A percentile compares a stretch with the other conserved stretches of the same genome.
Conservation (phyloP, 192 early-diverging fungal species). For the Obelidium mucronatum region DNA sequence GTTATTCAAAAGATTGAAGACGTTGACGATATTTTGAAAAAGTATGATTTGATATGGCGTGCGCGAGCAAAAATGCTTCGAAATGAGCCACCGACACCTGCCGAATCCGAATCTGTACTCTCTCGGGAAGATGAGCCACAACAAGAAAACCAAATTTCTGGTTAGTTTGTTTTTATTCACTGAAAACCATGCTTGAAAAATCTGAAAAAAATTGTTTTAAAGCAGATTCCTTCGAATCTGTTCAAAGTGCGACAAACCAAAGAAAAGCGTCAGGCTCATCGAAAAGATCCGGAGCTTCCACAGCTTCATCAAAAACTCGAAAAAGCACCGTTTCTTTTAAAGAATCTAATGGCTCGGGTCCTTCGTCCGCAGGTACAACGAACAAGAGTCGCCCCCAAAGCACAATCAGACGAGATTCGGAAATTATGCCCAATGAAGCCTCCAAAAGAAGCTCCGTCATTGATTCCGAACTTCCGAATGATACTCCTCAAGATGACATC, state of each 20-base stretch:
- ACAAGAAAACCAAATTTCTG: too few relatives aligned
- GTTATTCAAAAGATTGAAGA: slow-evolving; percentile 38
- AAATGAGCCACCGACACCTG: slow-evolving; percentile 12
- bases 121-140: too few relatives aligned
- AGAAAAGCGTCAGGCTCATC: not conserved
- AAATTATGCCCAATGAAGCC: too few relatives aligned
- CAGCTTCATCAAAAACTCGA: not conserved
- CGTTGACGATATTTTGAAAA: slow-evolving; percentile 45
- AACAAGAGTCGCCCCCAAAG: not conserved
- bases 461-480: too few relatives aligned
- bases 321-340: not conserved
- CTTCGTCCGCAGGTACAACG: not conserved
- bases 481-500: not conserved
- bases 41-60: slow-evolving; percentile 42
- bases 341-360: not conserved
- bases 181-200: not conserved
- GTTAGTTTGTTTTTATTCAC: too few relatives aligned
- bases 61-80: slow-evolving; percentile 32
- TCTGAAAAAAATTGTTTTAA: not conserved
- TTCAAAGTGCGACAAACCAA: not conserved
- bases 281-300: not conserved
- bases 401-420: not conserved
- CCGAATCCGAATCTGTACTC: too few relatives aligned
- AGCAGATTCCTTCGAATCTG: not conserved
- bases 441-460: too few relatives aligned